phyloP scores from a whole-genome alignment of 108 stramenopile species.

The Pseudonitzschia multiseries region DNA sequence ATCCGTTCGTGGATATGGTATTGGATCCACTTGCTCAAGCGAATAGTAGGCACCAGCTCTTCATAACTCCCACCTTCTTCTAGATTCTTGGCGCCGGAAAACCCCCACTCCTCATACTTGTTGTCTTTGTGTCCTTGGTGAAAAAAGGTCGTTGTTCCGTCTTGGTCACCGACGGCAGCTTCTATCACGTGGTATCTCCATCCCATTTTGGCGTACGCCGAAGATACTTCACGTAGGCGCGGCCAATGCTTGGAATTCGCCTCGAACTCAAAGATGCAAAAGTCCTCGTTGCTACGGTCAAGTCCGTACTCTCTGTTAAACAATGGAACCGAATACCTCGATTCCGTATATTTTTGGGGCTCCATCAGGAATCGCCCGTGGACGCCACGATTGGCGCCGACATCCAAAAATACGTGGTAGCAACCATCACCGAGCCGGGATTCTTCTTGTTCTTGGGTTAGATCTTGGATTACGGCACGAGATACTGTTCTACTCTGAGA shows the following conservation, averaged over 20 bases:
- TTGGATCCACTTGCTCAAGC: slow-evolving; percentile 37
- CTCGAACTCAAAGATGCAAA: slow-evolving; percentile 41
- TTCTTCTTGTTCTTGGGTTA: neutral
- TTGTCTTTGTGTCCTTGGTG: slow-evolving; percentile 14
- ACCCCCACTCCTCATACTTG: slow-evolving; percentile 26
- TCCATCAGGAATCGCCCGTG: slow-evolving; percentile 40
- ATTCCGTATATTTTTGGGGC: slow-evolving; percentile 31
- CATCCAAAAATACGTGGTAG: slow-evolving; percentile 39
- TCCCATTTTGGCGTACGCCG: slow-evolving; percentile 28
- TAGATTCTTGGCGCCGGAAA: slow-evolving; percentile 12
- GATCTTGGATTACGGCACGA: too few relatives aligned
- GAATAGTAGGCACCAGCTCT: slow-evolving; percentile 26
- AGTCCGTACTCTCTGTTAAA: slow-evolving; percentile 30
- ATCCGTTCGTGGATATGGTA: slow-evolving; percentile 27
- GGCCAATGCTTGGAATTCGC: slow-evolving; percentile 28
- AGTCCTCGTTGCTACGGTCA: slow-evolving; percentile 20
- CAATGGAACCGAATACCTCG: slow-evolving; percentile 6
- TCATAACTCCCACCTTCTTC: neutral
- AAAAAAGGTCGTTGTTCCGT: slow-evolving; percentile 35
- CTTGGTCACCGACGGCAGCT: slow-evolving; percentile 27
- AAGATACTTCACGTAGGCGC: slow-evolving; percentile 11
- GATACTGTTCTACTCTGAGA: too few relatives aligned
- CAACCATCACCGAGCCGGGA: slow-evolving; percentile 36
- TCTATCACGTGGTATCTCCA: slow-evolving; percentile 27
- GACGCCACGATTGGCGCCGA: slow-evolving; percentile 39